Conservation (phyloP, 75 land plant species). For the Cunninghamia lanceolata region DNA sequence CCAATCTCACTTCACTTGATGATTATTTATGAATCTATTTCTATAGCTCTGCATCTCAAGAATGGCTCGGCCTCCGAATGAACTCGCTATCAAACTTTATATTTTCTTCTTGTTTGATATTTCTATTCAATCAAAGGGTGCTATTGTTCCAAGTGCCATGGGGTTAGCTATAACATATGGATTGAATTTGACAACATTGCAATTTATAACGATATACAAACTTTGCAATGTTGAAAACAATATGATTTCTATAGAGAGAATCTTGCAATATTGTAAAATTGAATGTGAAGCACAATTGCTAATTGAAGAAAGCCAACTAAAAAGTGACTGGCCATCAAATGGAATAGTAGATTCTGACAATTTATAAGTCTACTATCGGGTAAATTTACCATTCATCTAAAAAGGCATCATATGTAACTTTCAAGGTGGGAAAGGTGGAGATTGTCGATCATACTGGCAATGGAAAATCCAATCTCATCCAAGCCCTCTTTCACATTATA, state of each 20-base stretch:
- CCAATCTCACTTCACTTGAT: constrained; percentile 46
- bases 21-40: constrained; percentile 55
- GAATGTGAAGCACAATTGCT: constrained; percentile 32
- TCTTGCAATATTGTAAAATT: constrained; percentile 23
- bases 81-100: no score
- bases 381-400: constrained; percentile 24
- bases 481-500: constrained; percentile 36
- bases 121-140: constrained; percentile 50
- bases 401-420: constrained; percentile 38
- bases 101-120: constrained; percentile 46
- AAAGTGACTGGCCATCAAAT: constrained; percentile 22
- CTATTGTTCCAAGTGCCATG: constrained; percentile 54
- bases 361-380: constrained; percentile 31
- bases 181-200: constrained; percentile 22
- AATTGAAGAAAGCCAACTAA: constrained; percentile 19
- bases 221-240: constrained; percentile 38
- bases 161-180: constrained; percentile 40
- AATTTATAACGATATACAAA: constrained; percentile 24
- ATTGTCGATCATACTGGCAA: constrained; percentile 39
- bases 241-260: constrained; percentile 36
- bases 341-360: constrained; percentile 26
- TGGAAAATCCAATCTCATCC: constrained; percentile 38
- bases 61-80: no score
- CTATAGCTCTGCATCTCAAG: constrained; percentile 67
- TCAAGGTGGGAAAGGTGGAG: constrained; percentile 34